Conservation (phyloP, 495 filamentous ascomycete genomes). For the Xylaria venustula region DNA sequence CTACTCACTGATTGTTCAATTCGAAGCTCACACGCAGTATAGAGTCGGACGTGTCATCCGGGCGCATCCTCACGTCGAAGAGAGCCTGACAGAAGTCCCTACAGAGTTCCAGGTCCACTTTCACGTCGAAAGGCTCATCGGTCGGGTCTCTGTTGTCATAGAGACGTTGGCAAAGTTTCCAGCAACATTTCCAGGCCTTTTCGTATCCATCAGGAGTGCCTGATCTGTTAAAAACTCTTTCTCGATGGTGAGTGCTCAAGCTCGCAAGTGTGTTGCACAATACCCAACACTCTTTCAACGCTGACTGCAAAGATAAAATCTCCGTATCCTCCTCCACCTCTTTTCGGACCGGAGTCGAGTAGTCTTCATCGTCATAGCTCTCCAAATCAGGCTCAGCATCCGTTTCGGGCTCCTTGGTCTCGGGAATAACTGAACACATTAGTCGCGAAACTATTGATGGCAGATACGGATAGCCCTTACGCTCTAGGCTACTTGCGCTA, state of each 20-base stretch:
- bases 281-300: slow-evolving; percentile 89
- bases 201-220: slow-evolving; percentile 74
- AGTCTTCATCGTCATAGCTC: slow-evolving; percentile 38
- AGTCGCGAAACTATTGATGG: slow-evolving; percentile 2
- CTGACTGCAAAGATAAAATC: slow-evolving; percentile 68
- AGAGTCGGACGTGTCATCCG: slow-evolving; percentile 76
- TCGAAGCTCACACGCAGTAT: slow-evolving; percentile 89
- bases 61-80: slow-evolving; percentile 76
- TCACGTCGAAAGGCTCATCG: slow-evolving; percentile 64
- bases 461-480: slow-evolving; percentile 43
- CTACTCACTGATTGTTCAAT: slow-evolving; percentile 76
- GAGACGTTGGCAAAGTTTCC: slow-evolving; percentile 83
- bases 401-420: slow-evolving; percentile 39
- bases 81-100: slow-evolving; percentile 88
- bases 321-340: slow-evolving; percentile 57
- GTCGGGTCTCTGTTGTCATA: slow-evolving; percentile 77
- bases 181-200: slow-evolving; percentile 87
- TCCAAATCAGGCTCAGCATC: slow-evolving; percentile 32
- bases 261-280: slow-evolving; percentile 86
- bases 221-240: slow-evolving; percentile 68
- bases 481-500: slow-evolving; percentile 67
- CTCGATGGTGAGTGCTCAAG: slow-evolving; percentile 80
- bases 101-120: slow-evolving; percentile 79
- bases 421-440: slow-evolving; percentile 46
- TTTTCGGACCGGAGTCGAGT: slow-evolving; percentile 39